phyloP scores from a whole-genome alignment of 768 basidiomycete genomes.

The Amanita fuliginea region DNA sequence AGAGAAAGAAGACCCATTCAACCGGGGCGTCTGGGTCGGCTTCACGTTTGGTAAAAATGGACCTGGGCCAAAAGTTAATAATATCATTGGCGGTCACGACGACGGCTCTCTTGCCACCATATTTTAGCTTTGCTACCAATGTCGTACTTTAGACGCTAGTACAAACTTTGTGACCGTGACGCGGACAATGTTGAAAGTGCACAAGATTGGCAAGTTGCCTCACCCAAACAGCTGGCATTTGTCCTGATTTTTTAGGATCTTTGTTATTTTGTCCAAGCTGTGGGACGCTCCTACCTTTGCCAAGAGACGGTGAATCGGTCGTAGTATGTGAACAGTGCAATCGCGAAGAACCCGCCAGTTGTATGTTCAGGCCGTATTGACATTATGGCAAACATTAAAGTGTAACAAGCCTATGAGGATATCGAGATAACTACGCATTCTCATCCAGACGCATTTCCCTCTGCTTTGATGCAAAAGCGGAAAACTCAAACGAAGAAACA shows the following conservation, averaged over 20 bases:
- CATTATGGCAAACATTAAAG: background rate
- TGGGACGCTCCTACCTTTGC: conserved; percentile 79
- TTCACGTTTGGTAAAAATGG: conserved; percentile 90
- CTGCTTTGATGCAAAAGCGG: conserved; percentile 72
- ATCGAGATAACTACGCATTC: conserved; percentile 84
- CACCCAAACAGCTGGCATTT: background rate
- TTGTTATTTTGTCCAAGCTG: conserved; percentile 92
- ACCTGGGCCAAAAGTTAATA: conserved; percentile 39
- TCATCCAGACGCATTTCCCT: conserved; percentile 92
- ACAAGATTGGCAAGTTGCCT: background rate
- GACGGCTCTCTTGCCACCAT: conserved; percentile 49
- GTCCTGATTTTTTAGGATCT: conserved; percentile 46
- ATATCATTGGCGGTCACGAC: conserved; percentile 27
- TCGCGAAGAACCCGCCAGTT: conserved; percentile 77
- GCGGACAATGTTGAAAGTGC: background rate
- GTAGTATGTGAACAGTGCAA: conserved; percentile 86
- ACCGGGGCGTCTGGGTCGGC: conserved; percentile 81
- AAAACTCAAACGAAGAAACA: conserved; percentile 83
- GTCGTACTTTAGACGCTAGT: too few relatives aligned
- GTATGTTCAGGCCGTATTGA: conserved; percentile 37
- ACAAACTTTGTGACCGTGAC: background rate
- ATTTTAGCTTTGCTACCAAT: conserved; percentile 24
- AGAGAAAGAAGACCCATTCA: conserved; percentile 71
- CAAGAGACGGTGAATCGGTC: conserved; percentile 58
- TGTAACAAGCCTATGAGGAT: conserved; percentile 74